Base-by-base conservation (phyloP, 331 rosid genomes). In the Arachis monticola region DNA sequence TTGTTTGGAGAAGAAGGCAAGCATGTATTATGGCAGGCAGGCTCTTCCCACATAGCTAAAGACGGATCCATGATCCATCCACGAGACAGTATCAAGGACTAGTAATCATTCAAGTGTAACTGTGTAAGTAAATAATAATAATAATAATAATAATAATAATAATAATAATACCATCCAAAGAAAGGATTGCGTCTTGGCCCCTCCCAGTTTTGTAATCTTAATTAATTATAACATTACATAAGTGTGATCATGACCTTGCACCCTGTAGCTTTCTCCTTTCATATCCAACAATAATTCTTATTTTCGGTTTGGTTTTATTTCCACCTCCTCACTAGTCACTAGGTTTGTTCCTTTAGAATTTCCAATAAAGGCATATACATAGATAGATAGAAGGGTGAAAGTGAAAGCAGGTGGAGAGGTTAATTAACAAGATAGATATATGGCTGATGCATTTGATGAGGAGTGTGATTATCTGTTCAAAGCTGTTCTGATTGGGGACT, bases 391-490 rank as follows among this genome's bases (percentile, higher is more conserved):
- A 40, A 42, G 41, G 62, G 50, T 32, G 6, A 56, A 9, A 10
- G 69, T n/a, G 13, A 4, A 66, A 67, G 40, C 40, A 35, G 64
- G 51, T 10, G 10, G 58, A 42, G 56, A 65, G 60, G 38, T 32
- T 8, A 17, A 17, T 17, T 17, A 17, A 17, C 22, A 17, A 17
- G 22, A 17, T 17, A 31, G 27, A 57, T 59, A 56, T 31, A 85
- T 88, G 91, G 97, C 69, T 4, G 89, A 89, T 73, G 85, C 92
- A 56, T 84, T 86, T 53, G 97, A 93, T 52, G 96, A 94, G 64
- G 98, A 94, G 80, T 91, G 98, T 76, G 98, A 94, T 82, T 94
- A 88, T 69, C 83, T 91, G 17, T 94, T 94, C 60, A 94, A 94
- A 76, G 90, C 97, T 32, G 98, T 94, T 42, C 70, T 94, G 67